Conservation (phyloP, 176 grass and related monocot species). For the Thalia dealbata region DNA sequence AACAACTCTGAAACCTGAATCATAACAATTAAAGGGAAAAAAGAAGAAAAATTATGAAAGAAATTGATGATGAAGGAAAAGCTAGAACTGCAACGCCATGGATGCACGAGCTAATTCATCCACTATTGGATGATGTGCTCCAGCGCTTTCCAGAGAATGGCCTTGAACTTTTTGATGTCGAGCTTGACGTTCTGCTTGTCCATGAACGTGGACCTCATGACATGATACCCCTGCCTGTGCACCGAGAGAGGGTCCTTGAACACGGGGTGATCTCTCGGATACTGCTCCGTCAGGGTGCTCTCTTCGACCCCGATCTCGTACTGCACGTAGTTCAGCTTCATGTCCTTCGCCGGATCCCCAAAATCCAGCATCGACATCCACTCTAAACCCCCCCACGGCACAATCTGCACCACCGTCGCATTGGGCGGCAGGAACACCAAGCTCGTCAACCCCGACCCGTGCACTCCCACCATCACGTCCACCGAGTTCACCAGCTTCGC, state of each 20-base stretch:
- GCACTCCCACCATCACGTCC: slow-evolving; percentile 69
- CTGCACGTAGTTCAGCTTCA: slow-evolving; percentile 71
- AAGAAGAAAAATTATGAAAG: not conserved
- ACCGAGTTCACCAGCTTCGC: slow-evolving; percentile 43
- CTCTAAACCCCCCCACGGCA: slow-evolving; percentile 64
- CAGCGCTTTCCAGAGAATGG: slow-evolving; percentile 36
- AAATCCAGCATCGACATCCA: slow-evolving; percentile 51
- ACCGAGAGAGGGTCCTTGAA: slow-evolving; percentile 45
- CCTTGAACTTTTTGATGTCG: slow-evolving; percentile 38
- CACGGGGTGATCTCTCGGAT: slow-evolving; percentile 47
- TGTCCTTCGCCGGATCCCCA: slow-evolving; percentile 56
- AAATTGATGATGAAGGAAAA: not conserved
- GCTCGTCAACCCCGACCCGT: slow-evolving; percentile 74
- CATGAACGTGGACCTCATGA: slow-evolving; percentile 63
- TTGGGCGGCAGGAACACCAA: slow-evolving; percentile 69
- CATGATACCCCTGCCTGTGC: slow-evolving; percentile 46
- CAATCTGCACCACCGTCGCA: slow-evolving; percentile 68
- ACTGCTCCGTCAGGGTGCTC: slow-evolving; percentile 59
- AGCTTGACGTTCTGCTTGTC: slow-evolving; percentile 64
- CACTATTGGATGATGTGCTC: slow-evolving; percentile 50
- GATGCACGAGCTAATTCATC: no score
- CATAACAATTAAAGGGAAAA: slow-evolving; percentile 15
- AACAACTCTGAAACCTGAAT: not conserved
- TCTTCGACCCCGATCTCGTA: slow-evolving; percentile 68
- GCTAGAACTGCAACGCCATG: not conserved